Conservation (phyloP, 371 early-diverging fungal species). For the Nematocida major region DNA sequence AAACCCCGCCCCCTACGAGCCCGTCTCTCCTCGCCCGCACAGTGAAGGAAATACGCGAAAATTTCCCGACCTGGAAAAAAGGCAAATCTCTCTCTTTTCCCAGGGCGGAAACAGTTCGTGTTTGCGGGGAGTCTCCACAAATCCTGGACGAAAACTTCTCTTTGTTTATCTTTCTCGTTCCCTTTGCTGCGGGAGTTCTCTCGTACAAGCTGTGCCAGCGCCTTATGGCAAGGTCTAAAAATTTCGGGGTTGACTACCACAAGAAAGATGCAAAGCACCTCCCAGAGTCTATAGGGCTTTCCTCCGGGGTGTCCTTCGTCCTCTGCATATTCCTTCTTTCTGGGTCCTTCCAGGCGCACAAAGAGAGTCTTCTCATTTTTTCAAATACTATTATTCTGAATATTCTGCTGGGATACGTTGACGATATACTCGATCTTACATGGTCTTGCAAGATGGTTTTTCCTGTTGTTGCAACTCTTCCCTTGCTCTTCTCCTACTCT, state of each 20-base stretch:
- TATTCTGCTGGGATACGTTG: slow-evolving; percentile 88
- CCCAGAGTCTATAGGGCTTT: slow-evolving; percentile 75
- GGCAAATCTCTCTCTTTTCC: too few relatives aligned
- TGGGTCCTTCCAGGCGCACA: slow-evolving; percentile 68
- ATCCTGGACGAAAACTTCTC: too few relatives aligned
- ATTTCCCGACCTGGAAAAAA: too few relatives aligned
- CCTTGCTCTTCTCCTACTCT: slow-evolving; percentile 77
- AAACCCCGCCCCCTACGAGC: too few relatives aligned
- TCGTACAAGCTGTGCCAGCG: slow-evolving; percentile 12
- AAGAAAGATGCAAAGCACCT: slow-evolving; percentile 70
- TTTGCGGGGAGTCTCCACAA: too few relatives aligned
- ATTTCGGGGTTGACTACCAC: slow-evolving; percentile 72
- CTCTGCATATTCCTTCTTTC: slow-evolving; percentile 77
- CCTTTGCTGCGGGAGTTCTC: slow-evolving; percentile 3
- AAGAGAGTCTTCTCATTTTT: slow-evolving; percentile 22
- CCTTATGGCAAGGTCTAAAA: slow-evolving; percentile 1
- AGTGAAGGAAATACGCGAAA: too few relatives aligned
- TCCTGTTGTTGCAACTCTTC: slow-evolving; percentile 80
- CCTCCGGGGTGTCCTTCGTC: slow-evolving; percentile 72
- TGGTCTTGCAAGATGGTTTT: slow-evolving; percentile 89
- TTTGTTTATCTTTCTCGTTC: background rate
- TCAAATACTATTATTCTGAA: slow-evolving; percentile 66
- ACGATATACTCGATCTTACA: slow-evolving; percentile 84
- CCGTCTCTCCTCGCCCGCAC: too few relatives aligned
- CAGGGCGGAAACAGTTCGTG: too few relatives aligned